Evolutionary conservation across 2,329 filamentous ascomycete species (phyloP).

Genomic region (Colletotrichum cereale): DNA sequence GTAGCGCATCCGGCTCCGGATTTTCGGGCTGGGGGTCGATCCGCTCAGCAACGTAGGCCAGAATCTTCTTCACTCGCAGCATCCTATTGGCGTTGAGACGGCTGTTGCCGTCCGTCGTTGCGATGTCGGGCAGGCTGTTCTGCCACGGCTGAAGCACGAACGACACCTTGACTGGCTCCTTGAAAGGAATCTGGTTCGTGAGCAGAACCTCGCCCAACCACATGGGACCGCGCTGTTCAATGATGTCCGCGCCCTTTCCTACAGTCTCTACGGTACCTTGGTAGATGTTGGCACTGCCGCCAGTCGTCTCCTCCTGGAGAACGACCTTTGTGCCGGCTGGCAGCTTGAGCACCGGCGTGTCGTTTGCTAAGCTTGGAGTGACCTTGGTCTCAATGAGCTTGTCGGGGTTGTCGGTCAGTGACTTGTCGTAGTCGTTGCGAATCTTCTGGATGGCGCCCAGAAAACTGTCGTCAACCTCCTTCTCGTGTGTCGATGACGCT

Average conservation of each 20-base stretch:
- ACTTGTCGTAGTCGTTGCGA: constrained; percentile 78
- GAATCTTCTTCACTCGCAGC: constrained; percentile 94
- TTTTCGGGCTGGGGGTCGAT: constrained; percentile 80
- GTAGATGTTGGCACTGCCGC: constrained; percentile 86
- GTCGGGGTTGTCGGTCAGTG: constrained; percentile 67
- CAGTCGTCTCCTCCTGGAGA: constrained; percentile 76
- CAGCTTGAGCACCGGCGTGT: constrained; percentile 82
- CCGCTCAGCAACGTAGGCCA: constrained; percentile 91
- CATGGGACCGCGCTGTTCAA: constrained; percentile 88
- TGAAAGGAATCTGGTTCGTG: constrained; percentile 82
- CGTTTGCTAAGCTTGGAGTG: constrained; percentile 76
- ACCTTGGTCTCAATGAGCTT: constrained; percentile 72
- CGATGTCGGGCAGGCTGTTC: constrained; percentile 79
- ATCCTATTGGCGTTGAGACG: constrained; percentile 96
- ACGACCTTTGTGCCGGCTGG: constrained; percentile 76
- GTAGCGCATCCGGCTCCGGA: constrained; percentile 70
- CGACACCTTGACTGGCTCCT: constrained; percentile 96
- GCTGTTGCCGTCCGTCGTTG: constrained; percentile 83
- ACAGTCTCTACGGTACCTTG: constrained; percentile 86
- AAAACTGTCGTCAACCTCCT: constrained; percentile 81
- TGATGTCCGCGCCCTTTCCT: constrained; percentile 80
- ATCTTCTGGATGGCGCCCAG: constrained; percentile 80
- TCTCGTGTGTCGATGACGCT: constrained; percentile 74
- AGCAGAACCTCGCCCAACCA: constrained; percentile 94
- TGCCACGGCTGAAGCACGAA: constrained; percentile 89